Evolutionary conservation across 2,329 filamentous ascomycete genomes (phyloP), one percentile per base, ranked within the genome.

Genomic region (Aplosporella prunicola): DNA sequence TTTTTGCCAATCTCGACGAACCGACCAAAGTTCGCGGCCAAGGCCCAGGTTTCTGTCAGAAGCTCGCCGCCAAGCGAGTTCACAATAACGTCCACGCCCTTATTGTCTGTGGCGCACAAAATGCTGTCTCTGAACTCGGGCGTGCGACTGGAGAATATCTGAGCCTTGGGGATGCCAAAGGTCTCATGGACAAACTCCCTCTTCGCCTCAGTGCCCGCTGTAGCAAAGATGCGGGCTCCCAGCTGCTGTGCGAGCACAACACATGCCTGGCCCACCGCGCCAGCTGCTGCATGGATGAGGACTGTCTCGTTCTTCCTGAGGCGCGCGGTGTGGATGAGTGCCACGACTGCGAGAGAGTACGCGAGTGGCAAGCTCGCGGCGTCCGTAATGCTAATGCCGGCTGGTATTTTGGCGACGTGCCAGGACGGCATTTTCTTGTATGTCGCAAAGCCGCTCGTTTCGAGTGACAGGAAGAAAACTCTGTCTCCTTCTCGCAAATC

Each of bases 61-160:
- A 46, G 23, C 13, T 52, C 43, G 2, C 57, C 56, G 5, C 42
- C 29, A 3, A 49, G 39, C 5, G 48, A 48, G 40, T 61, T 61
- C 27, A 61, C 41, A 6, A 59, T 46, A 4, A 60, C 50, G 40
- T 61, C 54, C 2, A 61, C 55, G 10, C 58, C 58, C 5, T 40
- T 25, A 7, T 43, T 45, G 1, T 46, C 36, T 1, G 57, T 61
- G 15, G 40, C 26, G 4, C 42, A 28, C 28, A 39, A 25, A 2
- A 61, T 35, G 4, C 32, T 51, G 9, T 38, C 35, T 1, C 33
- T 46, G 33, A 61, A 62, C 11, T 41, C 41, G 1, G 36, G 31
- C 22, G 55, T 47, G 13, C 53, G 39, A 27, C 43, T 49, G 37
- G 35, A 43, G 39, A 61, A 55, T 32, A 61, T 57, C 25, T 52